Base-by-base conservation (phyloP, 2,329 filamentous ascomycete species). In the Pyricularia grisea region DNA sequence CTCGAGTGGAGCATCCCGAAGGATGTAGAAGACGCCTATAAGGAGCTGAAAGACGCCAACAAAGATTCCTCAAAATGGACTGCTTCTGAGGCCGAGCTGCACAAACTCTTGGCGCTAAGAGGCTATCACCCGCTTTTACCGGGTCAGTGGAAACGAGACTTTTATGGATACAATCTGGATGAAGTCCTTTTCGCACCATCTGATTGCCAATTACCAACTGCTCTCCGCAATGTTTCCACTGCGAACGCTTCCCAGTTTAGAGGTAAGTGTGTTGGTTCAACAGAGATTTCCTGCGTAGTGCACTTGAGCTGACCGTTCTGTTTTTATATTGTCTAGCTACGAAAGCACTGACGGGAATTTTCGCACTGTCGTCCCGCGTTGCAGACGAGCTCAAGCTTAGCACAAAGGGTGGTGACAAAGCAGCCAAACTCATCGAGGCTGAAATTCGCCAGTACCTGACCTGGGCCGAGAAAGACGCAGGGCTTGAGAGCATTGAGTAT, bases 121-220 rank as follows among this genome's bases (percentile, higher is more conserved):
- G 78, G 78, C 1, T 71, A 74, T 36, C 76, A 78, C 68, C 77
- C 78, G 4, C 74, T 79, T 72, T 73, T 79, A 67, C 75, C 76
- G 12, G 75, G 74, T 2, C 72, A 71, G 14, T 79, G 78, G 78
- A 70, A 70, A 42, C 69, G 75, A 68, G 74, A 76, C 69, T 77
- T 78, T 68, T 71, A 73, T 67, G 77, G 77, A 66, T 76, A 77
- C 70, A 76, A 77, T 2, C 72, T 79, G 69, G 74, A 75, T 7
- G 73, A 74, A 9, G 71, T 74, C 25, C 73, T 79, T 23, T 79
- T 78, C 70, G 74, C 76, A 11, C 74, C 74, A 3, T 25, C 50
- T 1, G 68, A 70, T 3, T 71, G 70, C 28, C 69, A 70, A 42
- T 74, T 74, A 67, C 72, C 71, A 20, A 73, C 75, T 1, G 71